Percentiles rank a stretch among this genome's conserved stretches.
phyloP scores from a whole-genome alignment of 441 rosid species.

The Pelargonium australe region DNA sequence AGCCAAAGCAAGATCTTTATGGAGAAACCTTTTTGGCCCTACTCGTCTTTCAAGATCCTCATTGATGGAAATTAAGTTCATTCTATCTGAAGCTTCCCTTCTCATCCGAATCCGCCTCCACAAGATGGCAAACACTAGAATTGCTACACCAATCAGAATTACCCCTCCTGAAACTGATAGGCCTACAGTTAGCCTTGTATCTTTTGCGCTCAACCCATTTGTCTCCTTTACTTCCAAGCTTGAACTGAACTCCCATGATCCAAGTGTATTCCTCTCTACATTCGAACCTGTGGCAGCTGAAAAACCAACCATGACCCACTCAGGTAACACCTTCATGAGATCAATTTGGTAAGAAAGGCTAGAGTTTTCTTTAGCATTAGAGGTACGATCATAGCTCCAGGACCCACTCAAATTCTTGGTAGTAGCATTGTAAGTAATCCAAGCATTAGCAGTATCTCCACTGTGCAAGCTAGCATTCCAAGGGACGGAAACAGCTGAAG shows the following conservation, averaged over 20 bases:
- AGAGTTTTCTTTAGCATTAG: conserved; percentile 21
- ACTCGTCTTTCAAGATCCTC: conserved; percentile 28
- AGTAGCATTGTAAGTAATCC: conserved; percentile 28
- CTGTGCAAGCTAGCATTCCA: conserved; percentile 34
- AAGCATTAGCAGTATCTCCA: conserved; percentile 22
- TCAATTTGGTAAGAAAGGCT: conserved; percentile 28
- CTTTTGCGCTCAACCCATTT: background rate
- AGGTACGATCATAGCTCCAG: conserved; percentile 25
- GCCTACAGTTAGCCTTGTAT: background rate
- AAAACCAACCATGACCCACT: conserved; percentile 35
- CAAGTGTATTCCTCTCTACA: conserved; percentile 21
- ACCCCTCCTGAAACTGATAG: conserved; percentile 1
- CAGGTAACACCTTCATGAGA: conserved; percentile 29
- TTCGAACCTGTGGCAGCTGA: conserved; percentile 19
- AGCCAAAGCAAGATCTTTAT: too few relatives aligned
- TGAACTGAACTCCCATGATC: conserved; percentile 39
- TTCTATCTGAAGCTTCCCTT: too few relatives aligned
- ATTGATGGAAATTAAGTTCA: too few relatives aligned
- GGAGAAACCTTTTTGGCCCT: conserved; percentile 45
- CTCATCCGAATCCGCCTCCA: too few relatives aligned
- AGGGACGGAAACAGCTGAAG: conserved; percentile 21
- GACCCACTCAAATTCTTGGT: conserved; percentile 26
- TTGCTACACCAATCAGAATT: background rate
- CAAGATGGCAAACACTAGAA: too few relatives aligned
- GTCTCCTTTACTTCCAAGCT: conserved; percentile 19